Conservation (phyloP, 2,329 filamentous ascomycete genomes). For the Aspergillus proliferans region DNA sequence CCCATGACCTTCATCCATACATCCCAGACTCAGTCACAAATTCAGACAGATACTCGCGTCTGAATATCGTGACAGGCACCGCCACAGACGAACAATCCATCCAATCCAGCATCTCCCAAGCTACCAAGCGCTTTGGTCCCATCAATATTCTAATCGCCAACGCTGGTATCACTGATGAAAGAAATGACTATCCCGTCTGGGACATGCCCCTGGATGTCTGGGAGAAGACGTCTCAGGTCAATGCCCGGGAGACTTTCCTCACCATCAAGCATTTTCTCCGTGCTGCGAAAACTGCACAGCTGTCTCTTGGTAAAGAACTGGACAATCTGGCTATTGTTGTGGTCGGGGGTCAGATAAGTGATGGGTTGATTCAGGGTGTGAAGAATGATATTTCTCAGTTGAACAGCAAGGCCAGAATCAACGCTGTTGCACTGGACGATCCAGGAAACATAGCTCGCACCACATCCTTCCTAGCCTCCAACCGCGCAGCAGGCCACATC, state of each 20-base stretch:
- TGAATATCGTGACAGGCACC: conserved; percentile 43
- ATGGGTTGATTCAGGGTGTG: conserved; percentile 46
- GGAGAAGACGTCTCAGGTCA: conserved; percentile 47
- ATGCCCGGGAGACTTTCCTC: conserved; percentile 49
- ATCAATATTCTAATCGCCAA: conserved; percentile 51
- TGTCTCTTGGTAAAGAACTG: conserved; percentile 34
- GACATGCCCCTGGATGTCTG: conserved; percentile 46
- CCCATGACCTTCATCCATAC: conserved; percentile 43
- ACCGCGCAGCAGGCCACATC: conserved; percentile 49
- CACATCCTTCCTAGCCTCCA: conserved; percentile 46
- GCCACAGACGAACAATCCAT: conserved; percentile 45
- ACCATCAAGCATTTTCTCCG: conserved; percentile 52
- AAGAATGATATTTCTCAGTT: conserved; percentile 52
- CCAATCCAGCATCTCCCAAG: conserved; percentile 34
- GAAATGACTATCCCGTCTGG: conserved; percentile 47
- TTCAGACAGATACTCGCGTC: conserved; percentile 23
- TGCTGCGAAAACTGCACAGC: conserved; percentile 36
- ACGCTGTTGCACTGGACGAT: conserved; percentile 48
- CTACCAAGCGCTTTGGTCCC: conserved; percentile 42
- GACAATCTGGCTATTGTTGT: conserved; percentile 49
- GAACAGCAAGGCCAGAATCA: conserved; percentile 47
- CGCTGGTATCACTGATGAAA: conserved; percentile 48
- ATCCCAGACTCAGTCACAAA: conserved; percentile 18
- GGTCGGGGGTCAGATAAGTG: conserved; percentile 48
- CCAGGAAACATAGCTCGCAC: conserved; percentile 45